Base-by-base conservation (phyloP, 768 basidiomycete genomes). In the Hebeloma cylindrosporum region DNA sequence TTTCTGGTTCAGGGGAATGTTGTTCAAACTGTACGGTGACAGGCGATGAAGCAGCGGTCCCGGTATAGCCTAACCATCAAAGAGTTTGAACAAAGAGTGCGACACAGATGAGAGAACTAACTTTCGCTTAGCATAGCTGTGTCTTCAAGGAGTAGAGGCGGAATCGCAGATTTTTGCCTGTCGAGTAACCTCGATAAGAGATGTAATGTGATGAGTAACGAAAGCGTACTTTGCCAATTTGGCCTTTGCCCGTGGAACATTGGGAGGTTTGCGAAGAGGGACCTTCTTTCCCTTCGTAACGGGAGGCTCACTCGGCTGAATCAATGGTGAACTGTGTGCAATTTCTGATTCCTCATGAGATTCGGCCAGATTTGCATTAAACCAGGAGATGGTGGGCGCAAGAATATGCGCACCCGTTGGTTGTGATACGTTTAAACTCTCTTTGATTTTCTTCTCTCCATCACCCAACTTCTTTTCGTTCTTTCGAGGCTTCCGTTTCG, bases 41-140 rank as follows among this genome's bases (percentile, higher is more conserved):
- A 7, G 86, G 86, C 1, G 86, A 88, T 2, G 86, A 88, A 2
- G 85, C 81, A 2, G 83, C 85, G 11, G 86, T 88, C 21, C 79
- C 79, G 10, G 82, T 75, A 57, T 80, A 80, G 30, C 76, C 85
- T 79, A 51, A 28, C 27, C 41, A 43, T 36, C 43, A 34, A 41
- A 34, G 36, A 58, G 37, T 30, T 43, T 47, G 40, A 42, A 25
- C 21, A 50, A 34, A 29, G 13, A 18, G 32, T 31, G 25, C 21
- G 20, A 13, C 13, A 41, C 42, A 39, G 6, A 23, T 39, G 3
- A 13, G 20, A 26, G 16, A 39, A 53, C 60, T 51, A 51, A 84
- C 85, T 76, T 77, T 88, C 85, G 48, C 83, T 86, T 48, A 78
- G 63, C 22, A 69, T 72, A 14, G 69, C 78, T 5, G 65, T 57